Conservation (phyloP, 192 early-diverging fungal species). For the Diversispora epigaea region DNA sequence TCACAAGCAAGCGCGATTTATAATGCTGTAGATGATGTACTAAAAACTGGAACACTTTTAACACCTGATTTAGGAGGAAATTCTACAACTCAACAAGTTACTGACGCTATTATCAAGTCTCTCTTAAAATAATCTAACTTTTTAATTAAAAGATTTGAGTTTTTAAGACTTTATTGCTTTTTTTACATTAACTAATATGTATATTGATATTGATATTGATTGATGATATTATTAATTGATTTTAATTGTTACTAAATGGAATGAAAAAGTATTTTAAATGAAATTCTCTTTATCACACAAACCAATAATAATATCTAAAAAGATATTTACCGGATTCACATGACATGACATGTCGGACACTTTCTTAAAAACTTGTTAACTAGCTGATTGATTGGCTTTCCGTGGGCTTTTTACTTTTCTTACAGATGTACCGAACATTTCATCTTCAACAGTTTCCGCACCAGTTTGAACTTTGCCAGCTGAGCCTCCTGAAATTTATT, state of each 20-base stretch:
- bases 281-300: too few species aligned
- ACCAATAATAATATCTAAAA: too few species aligned
- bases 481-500: background rate
- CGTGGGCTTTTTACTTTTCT: background rate
- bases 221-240: background rate
- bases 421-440: background rate
- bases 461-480: background rate
- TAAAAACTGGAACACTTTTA: conserved; percentile 58
- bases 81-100: conserved; percentile 80
- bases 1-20: conserved; percentile 77
- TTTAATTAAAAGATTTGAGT: too few species aligned
- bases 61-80: conserved; percentile 92
- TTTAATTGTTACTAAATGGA: too few species aligned
- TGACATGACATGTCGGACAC: background rate
- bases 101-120: conserved; percentile 74
- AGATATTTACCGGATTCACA: too few species aligned
- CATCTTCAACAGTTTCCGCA: background rate
- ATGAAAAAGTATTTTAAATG: too few species aligned
- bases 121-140: conserved; percentile 47
- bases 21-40: conserved; percentile 79
- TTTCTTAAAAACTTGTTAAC: background rate
- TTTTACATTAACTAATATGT: background rate
- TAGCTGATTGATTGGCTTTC: background rate
- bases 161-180: too few species aligned
- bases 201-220: background rate